Evolutionary conservation across 305 asterid species (phyloP), one percentile per base, ranked within the genome.

Genomic region (Fraxinus sp.): DNA sequence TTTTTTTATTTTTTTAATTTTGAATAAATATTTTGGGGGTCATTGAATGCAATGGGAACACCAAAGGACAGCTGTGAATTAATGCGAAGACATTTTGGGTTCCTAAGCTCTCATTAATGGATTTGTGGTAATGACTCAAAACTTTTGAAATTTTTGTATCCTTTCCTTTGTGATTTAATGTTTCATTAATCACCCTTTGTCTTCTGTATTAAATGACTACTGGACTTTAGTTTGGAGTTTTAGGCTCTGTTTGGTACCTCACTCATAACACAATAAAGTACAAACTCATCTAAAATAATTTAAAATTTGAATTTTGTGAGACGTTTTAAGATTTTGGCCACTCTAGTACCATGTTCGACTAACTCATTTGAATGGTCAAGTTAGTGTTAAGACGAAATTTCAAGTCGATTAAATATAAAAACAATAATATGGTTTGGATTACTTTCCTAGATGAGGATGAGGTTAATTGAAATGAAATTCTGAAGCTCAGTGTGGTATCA

Each of bases 1-100:
- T 28, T 41, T 80, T 35, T 35, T 35, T 0, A 2, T 30, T 33
- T 33, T 52, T 71, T 78, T 28, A 24, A 70, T 66, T 57, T 79
- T 81, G 9, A 79, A 55, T 64, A 7, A 18, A 35, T 24, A 39
- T 74, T 79, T 77, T 11, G 80, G 71, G 82, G 89, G 82, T 93
- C 91, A 92, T 66, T 94, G 85, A 94, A 92, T 94, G 97, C 89
- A 80, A 57, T 35, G 90, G 84, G 89, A 86, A 83, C 87, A 85
- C 88, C 16, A 84, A 81, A 44, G 90, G 92, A 88, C 93, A 91
- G 92, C 88, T 87, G 90, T 85, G 87, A 88, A 86, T 91, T 86
- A 92, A 86, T 85, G 84, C 88, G 82, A 84, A 80, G 90, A 86
- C 91, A 89, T 79, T 89, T 88, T 82, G 88, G 89, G 82, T 83